Evolutionary conservation across 129 eudicot species (phyloP).

Genomic region (Arctium minus): DNA sequence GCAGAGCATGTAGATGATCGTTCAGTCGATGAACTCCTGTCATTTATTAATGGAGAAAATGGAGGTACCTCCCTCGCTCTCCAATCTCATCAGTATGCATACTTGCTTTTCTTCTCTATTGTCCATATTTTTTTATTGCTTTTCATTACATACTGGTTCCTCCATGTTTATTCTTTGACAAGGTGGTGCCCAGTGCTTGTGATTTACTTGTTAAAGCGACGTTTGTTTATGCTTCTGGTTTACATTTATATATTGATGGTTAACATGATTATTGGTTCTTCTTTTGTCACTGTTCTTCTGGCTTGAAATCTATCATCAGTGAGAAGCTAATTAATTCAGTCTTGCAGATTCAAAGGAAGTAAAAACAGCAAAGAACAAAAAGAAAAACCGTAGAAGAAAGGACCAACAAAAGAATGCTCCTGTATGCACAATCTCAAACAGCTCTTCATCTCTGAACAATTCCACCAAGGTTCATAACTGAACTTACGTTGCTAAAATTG

Average conservation of each 20-base stretch:
- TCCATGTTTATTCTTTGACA: too few relatives aligned
- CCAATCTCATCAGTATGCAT: constrained; percentile 10
- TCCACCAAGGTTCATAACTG: constrained; percentile 26
- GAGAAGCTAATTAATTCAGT: constrained; percentile 3
- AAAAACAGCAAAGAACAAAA: constrained; percentile 65
- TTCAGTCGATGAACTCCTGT: constrained; percentile 84
- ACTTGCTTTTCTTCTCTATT: constrained; percentile 1
- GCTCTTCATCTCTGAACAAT: constrained; percentile 39
- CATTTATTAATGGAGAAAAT: constrained; percentile 80
- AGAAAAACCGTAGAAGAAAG: constrained; percentile 73
- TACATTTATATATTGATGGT: too few relatives aligned
- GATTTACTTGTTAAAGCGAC: too few relatives aligned
- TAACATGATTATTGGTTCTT: too few relatives aligned
- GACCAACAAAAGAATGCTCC: constrained; percentile 60
- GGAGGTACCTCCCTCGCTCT: constrained; percentile 46
- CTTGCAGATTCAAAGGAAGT: constrained; percentile 67
- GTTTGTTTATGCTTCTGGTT: too few relatives aligned
- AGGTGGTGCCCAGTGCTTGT: too few relatives aligned
- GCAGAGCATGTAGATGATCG: constrained; percentile 74
- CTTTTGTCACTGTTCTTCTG: neutral
- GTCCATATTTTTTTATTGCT: neutral
- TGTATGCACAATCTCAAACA: constrained; percentile 29
- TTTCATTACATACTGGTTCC: too few relatives aligned
- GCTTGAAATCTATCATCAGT: neutral
- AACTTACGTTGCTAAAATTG: constrained; percentile 11